These are phyloP conservation scores for Globisporangium paddicum DNA, from an alignment of 352 stramenopile genomes.

Conservation along the genomic window DNA sequence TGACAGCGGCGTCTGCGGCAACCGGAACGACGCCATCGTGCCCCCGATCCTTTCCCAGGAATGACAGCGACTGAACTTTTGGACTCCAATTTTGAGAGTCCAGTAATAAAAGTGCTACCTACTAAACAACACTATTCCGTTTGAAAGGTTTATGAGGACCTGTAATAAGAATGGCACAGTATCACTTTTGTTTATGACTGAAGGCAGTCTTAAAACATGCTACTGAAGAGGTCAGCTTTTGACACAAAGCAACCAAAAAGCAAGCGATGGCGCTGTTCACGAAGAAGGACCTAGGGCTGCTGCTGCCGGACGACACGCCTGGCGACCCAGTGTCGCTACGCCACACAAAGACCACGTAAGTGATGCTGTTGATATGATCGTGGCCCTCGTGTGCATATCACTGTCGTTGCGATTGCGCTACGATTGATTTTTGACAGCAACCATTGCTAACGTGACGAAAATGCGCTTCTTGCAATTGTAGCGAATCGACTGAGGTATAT, in stretches of 20 bases:
- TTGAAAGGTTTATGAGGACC: background rate
- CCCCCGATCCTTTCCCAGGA: background rate
- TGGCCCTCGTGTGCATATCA: background rate
- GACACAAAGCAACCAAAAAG: background rate
- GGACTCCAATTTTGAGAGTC: background rate
- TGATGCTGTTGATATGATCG: background rate
- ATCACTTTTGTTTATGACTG: background rate
- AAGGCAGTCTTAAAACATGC: background rate
- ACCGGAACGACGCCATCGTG: slow-evolving; percentile 10
- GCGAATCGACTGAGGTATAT: slow-evolving; percentile 68
- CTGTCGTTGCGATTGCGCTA: background rate
- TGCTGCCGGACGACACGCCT: slow-evolving; percentile 77
- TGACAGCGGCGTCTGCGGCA: slow-evolving; percentile 53
- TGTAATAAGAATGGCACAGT: background rate
- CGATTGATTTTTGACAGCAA: background rate
- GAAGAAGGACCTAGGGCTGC: slow-evolving; percentile 81
- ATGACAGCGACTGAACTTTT: slow-evolving; percentile 6
- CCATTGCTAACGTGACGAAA: background rate
- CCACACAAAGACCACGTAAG: slow-evolving; percentile 64
- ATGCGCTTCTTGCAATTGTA: slow-evolving; percentile 11
- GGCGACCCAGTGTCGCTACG: slow-evolving; percentile 76
- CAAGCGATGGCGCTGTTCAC: slow-evolving; percentile 74
- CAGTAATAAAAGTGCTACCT: background rate
- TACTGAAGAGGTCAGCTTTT: background rate
- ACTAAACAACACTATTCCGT: too few species aligned